Percentiles rank a stretch among this genome's conserved stretches.
Evolutionary conservation across 2,329 filamentous ascomycete species (phyloP).

Genomic region (Endocalyx cinctus): DNA sequence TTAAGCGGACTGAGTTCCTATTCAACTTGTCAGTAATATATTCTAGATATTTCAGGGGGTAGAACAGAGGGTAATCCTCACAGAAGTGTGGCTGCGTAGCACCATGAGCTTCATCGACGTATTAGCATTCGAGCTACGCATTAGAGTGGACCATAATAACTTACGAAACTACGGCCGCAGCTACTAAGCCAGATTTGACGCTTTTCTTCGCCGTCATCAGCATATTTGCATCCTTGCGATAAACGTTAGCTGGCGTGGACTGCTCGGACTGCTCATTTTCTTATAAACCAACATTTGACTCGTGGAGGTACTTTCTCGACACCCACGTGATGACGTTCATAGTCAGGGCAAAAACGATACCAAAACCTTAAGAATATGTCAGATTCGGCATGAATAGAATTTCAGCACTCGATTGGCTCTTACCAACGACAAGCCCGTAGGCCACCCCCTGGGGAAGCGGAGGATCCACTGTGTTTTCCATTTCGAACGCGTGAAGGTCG

Average conservation of each 20-base stretch:
- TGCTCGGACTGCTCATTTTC: no score
- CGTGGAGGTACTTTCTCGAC: conserved; percentile 6
- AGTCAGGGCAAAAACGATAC: conserved; percentile 8
- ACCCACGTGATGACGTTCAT: conserved; percentile 10
- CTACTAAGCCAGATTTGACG: conserved; percentile 8
- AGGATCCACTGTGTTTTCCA: conserved; percentile 4
- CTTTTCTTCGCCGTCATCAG: conserved; percentile 11
- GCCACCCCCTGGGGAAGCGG: conserved; percentile 7
- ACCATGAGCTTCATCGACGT: conserved; percentile 8
- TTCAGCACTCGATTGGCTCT: background rate
- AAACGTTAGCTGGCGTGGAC: no score
- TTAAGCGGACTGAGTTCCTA: conserved; percentile 5
- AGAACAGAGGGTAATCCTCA: conserved; percentile 1
- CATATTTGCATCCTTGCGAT: conserved; percentile 9
- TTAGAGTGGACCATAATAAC: no score
- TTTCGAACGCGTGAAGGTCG: no score
- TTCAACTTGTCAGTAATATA: no score
- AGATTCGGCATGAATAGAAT: background rate
- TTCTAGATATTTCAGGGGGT: background rate
- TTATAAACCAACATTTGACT: conserved; percentile 3
- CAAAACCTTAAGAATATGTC: conserved; percentile 2
- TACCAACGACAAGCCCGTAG: conserved; percentile 7
- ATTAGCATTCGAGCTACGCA: no score
- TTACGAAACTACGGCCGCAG: conserved; percentile 5
- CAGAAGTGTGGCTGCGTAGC: conserved; percentile 7